phyloP scores from a whole-genome alignment of 805 yeast species.

The Nakazawaea wyomingensis region DNA sequence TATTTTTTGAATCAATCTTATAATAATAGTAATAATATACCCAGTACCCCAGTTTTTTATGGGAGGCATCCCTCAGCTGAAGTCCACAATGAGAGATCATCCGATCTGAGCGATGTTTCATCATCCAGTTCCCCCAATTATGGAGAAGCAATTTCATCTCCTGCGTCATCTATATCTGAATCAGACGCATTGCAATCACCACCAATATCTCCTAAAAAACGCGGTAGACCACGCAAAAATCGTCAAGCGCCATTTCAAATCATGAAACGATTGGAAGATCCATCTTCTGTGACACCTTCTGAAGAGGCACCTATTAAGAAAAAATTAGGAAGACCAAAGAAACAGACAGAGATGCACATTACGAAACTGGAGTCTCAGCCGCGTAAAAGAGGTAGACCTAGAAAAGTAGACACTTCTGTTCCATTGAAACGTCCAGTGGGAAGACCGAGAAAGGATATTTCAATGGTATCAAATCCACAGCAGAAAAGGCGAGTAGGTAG shows the following conservation, averaged over 20 bases:
- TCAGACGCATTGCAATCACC: not conserved
- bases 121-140: not conserved
- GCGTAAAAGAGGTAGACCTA: not conserved
- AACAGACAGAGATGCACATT: not conserved
- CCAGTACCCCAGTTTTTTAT: not conserved
- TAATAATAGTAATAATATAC: too few relatives aligned
- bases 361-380: not conserved
- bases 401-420: not conserved
- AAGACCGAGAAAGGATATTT: constrained; percentile 38
- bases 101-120: not conserved
- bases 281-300: not conserved
- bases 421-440: constrained; percentile 39
- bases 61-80: constrained; percentile 6
- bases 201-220: not conserved
- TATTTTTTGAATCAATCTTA: not conserved
- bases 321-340: not conserved
- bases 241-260: not conserved
- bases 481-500: too few relatives aligned
- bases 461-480: not conserved
- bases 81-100: not conserved
- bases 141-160: not conserved
- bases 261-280: not conserved
- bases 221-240: not conserved
- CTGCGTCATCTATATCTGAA: not conserved
- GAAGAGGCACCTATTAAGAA: not conserved